phyloP scores from a whole-genome alignment of 169 alveolate genomes.

The Cryptosporidium tyzzeri region DNA sequence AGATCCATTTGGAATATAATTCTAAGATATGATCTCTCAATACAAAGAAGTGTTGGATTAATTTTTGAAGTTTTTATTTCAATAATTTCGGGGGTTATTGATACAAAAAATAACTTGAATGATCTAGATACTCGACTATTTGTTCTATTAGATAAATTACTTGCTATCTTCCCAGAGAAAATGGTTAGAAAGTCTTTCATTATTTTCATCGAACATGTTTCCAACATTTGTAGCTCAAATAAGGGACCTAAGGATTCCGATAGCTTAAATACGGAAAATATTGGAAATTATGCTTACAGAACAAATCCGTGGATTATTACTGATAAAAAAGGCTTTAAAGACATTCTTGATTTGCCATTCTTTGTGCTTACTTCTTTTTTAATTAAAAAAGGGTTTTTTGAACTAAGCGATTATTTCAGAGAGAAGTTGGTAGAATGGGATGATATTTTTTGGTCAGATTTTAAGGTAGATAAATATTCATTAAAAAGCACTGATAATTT shows the following conservation, averaged over 20 bases:
- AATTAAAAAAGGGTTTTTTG: conserved; percentile 25
- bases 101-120: neutral
- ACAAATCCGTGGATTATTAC: conserved; percentile 46
- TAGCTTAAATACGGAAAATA: neutral
- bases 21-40: conserved; percentile 52
- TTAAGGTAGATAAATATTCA: neutral
- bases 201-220: conserved; percentile 42
- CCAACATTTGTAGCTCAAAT: neutral
- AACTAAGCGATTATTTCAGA: conserved; percentile 14
- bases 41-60: conserved; percentile 63
- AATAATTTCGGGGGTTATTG: neutral
- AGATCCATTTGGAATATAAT: conserved; percentile 30
- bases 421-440: conserved; percentile 47
- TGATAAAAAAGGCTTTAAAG: conserved; percentile 1
- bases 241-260: neutral
- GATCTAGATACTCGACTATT: neutral
- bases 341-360: conserved; percentile 17
- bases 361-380: conserved; percentile 38
- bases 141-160: neutral
- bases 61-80: conserved; percentile 67
- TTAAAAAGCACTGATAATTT: neutral
- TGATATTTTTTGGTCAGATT: conserved; percentile 30
- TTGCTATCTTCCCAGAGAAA: conserved; percentile 24
- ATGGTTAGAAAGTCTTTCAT: conserved; percentile 34
- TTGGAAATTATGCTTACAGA: conserved; percentile 27